phyloP scores from a whole-genome alignment of 164 flowering plant genomes.

The Platanus orientalis region DNA sequence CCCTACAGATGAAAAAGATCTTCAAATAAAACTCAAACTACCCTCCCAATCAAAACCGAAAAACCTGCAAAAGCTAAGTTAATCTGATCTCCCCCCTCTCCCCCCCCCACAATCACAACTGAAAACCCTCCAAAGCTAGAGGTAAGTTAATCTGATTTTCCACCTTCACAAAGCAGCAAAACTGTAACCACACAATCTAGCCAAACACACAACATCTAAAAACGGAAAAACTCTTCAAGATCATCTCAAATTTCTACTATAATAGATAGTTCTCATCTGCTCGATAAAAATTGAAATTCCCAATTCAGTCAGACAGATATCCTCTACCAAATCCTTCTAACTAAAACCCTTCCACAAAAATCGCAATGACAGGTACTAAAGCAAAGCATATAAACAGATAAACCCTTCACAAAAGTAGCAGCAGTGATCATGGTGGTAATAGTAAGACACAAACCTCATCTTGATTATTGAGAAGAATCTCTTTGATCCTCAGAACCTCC shows the following conservation, averaged over 20 bases:
- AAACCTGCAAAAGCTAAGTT: background rate
- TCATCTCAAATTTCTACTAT: background rate
- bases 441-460: slow-evolving; percentile 49
- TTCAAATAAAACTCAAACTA: background rate
- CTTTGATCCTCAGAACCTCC: slow-evolving; percentile 84
- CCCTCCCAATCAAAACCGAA: slow-evolving; percentile 2
- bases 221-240: background rate
- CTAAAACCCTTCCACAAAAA: background rate
- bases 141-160: background rate
- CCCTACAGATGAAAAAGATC: background rate
- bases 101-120: background rate
- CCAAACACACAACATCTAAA: slow-evolving; percentile 2
- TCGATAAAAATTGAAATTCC: background rate
- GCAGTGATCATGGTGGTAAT: background rate
- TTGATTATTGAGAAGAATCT: slow-evolving; percentile 39
- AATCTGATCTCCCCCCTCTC: background rate
- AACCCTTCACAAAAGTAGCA: background rate
- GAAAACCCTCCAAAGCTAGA: background rate
- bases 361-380: background rate
- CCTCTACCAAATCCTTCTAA: background rate
- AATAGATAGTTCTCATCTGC: background rate
- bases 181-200: background rate
- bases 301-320: background rate
- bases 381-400: background rate
- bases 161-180: background rate